Base-by-base conservation (phyloP, 2,329 filamentous ascomycete species). In the Monilinia laxa region DNA sequence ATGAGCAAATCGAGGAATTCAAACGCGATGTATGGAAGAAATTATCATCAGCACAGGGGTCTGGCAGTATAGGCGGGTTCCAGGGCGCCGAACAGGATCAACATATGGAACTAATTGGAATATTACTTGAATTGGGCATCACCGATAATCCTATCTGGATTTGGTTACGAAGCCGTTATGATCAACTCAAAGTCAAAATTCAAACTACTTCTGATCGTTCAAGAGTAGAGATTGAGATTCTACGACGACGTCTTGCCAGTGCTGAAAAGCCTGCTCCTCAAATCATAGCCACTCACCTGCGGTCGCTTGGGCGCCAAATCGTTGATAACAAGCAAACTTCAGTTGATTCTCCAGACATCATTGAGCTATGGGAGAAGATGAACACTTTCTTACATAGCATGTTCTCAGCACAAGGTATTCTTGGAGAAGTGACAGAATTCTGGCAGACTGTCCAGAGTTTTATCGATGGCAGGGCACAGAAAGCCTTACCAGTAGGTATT, bases 121-220 rank as follows among this genome's bases (percentile, higher is more conserved):
- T 97, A 47, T 83, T 99, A 64, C 81, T 99, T n/a, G 94, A 99
- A 77, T 82, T 99, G 25, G 96, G 95, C 9, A 93, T 97, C 2
- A 90, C 96, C 12, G 93, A 98, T 68, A 99, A 96, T 73, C 95
- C 95, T 1, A 96, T 99, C 69, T 97, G 92, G 91, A 85, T 96
- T 14, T 99, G 95, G 93, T 86, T 99, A 35, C 81, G 94, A 65
- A 97, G 92, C 74, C 88, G 92, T 56, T 96, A 93, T 75, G 92
- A 97, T 70, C 89, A 93, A 74, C 83, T 99, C 66, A 97, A 95
- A 78, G 88, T 88, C 70, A 96, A 91, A 76, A 94, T 98, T 64
- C 86, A 87, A 53, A 82, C 85, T 0, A 90, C 89, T 18, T 92
- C 92, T 63, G 93, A 98, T 70, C 87, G 93, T n/a, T 89, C 90